These are phyloP conservation scores for Alternaria viburni DNA, from an alignment of 2,329 filamentous ascomycete genomes.

Conservation along the genomic window DNA sequence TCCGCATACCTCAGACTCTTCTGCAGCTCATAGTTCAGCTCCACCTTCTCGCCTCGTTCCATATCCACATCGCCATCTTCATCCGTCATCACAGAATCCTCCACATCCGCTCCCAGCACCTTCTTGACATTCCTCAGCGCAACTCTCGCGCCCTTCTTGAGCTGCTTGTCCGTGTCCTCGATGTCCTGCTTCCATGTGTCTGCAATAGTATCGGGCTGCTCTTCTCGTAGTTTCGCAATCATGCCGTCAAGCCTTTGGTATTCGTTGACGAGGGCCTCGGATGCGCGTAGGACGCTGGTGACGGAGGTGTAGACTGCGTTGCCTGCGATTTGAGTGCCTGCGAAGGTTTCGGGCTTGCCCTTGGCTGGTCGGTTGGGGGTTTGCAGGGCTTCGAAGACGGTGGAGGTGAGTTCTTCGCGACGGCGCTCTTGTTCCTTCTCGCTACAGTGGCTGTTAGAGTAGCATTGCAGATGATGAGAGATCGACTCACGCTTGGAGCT, in stretches of 20 bases:
- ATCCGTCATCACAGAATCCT: slow-evolving; percentile 2
- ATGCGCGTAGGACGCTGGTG: slow-evolving; percentile 20
- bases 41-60: slow-evolving; percentile 4
- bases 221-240: slow-evolving; percentile 21
- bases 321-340: slow-evolving; percentile 19
- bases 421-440: slow-evolving; percentile 21
- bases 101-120: slow-evolving; percentile 27
- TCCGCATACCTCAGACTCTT: slow-evolving; percentile 36
- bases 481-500: slow-evolving; percentile 28
- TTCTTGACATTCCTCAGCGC: slow-evolving; percentile 38
- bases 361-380: slow-evolving; percentile 12
- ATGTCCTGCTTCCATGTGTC: slow-evolving; percentile 36
- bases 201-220: slow-evolving; percentile 17
- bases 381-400: slow-evolving; percentile 25
- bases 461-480: neutral
- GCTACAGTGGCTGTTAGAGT: slow-evolving; percentile 15
- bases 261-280: slow-evolving; percentile 25
- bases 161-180: slow-evolving; percentile 23
- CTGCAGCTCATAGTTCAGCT: slow-evolving; percentile 29
- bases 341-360: slow-evolving; percentile 8
- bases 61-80: slow-evolving; percentile 11
- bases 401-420: slow-evolving; percentile 27
- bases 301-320: slow-evolving; percentile 23
- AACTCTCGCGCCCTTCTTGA: slow-evolving; percentile 36
- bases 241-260: slow-evolving; percentile 34